These are phyloP conservation scores for Austroboletus festivus DNA, from an alignment of 768 basidiomycete species.

Conservation along the genomic window DNA sequence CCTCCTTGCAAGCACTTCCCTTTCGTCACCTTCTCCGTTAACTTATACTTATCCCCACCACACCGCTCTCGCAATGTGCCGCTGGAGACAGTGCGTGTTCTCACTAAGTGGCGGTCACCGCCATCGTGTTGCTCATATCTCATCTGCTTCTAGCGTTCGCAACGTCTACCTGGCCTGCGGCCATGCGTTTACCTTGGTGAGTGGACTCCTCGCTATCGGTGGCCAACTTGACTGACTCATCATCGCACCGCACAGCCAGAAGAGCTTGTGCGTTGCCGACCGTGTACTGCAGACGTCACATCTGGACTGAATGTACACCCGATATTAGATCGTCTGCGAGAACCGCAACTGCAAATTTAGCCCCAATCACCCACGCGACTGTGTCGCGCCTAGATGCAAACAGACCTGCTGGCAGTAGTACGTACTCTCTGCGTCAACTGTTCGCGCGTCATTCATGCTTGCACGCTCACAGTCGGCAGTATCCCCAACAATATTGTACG, in stretches of 20 bases:
- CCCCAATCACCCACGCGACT: constrained; percentile 54
- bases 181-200: constrained; percentile 44
- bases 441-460: constrained; percentile 11
- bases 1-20: constrained; percentile 1
- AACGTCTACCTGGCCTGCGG: constrained; percentile 48
- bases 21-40: constrained; percentile 7
- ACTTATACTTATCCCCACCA: background rate
- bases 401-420: constrained; percentile 78
- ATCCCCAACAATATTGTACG: constrained; percentile 47
- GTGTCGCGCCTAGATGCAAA: constrained; percentile 53
- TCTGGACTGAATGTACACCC: constrained; percentile 13
- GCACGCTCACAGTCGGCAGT: constrained; percentile 35
- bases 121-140: constrained; percentile 1
- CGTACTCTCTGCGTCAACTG: constrained; percentile 34
- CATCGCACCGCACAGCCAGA: constrained; percentile 33
- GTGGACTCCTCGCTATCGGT: constrained; percentile 9
- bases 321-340: constrained; percentile 62
- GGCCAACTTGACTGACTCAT: constrained; percentile 4
- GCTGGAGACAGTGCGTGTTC: constrained; percentile 48
- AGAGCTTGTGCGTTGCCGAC: constrained; percentile 27
- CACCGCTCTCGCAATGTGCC: constrained; percentile 44
- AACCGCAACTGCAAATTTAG: constrained; percentile 71
- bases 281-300: background rate
- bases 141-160: constrained; percentile 35
- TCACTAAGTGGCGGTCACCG: background rate